Conservation (phyloP, 208 protist species). For the Entamoeba invadens region DNA sequence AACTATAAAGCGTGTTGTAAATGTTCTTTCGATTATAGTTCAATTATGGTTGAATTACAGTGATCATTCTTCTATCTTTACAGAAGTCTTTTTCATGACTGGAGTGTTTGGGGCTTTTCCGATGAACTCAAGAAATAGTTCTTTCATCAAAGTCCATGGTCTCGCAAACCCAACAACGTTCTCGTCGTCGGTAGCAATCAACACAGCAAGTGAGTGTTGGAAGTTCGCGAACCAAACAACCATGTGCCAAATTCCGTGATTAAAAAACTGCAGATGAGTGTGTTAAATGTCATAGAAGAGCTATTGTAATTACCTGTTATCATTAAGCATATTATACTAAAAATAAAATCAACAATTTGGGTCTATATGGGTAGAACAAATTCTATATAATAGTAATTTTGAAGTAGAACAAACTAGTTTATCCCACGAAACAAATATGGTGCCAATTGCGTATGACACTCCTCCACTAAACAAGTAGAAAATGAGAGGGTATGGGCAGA, state of each 20-base stretch:
- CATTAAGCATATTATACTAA: too few relatives aligned
- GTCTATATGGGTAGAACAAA: too few relatives aligned
- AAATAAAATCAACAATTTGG: too few relatives aligned
- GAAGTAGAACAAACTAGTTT: neutral
- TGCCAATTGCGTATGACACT: neutral
- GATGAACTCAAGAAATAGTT: neutral
- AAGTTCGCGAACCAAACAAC: neutral
- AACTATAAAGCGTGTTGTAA: too few relatives aligned
- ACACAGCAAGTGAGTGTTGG: neutral
- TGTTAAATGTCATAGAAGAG: too few relatives aligned
- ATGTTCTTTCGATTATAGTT: too few relatives aligned
- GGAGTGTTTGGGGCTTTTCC: too few relatives aligned
- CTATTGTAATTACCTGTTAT: too few relatives aligned
- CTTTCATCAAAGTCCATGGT: neutral
- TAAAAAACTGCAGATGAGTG: neutral
- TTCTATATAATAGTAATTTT: too few relatives aligned
- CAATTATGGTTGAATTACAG: too few relatives aligned
- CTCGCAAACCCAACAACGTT: neutral
- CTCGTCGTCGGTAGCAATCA: neutral
- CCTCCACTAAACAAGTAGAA: neutral
- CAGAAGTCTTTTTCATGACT: too few relatives aligned
- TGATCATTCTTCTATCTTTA: too few relatives aligned
- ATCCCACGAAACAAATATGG: neutral
- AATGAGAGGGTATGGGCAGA: neutral
- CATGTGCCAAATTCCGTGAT: neutral